Percentiles rank a stretch among this genome's conserved stretches.
Conservation (phyloP, 2,329 filamentous ascomycete species). For the Exophiala xenobiotica region DNA sequence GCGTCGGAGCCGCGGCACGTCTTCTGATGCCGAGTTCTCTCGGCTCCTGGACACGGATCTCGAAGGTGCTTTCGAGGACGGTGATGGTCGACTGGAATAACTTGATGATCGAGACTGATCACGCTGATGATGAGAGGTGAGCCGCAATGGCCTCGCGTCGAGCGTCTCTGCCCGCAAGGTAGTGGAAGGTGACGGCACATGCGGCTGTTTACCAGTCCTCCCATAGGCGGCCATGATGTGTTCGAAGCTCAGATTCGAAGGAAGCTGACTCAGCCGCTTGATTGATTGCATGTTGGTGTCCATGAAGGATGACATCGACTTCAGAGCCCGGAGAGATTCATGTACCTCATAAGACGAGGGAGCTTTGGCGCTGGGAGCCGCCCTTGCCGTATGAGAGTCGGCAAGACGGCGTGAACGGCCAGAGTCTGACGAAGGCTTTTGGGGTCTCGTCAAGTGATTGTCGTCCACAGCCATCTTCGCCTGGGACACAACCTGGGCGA, state of each 20-base stretch:
- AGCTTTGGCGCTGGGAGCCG: conserved; percentile 2
- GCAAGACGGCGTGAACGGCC: conserved; percentile 4
- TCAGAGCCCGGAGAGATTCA: conserved; percentile 12
- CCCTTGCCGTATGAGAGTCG: conserved; percentile 18
- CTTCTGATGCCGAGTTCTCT: conserved; percentile 1
- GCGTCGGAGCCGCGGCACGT: conserved; percentile 6
- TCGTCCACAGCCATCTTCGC: conserved; percentile 12
- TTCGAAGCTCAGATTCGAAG: conserved; percentile 14
- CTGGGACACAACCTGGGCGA: conserved; percentile 19
- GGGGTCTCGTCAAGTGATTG: neutral
- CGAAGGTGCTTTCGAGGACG: too few species aligned
- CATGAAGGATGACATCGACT: conserved; percentile 17
- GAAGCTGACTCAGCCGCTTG: conserved; percentile 20
- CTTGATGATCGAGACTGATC: neutral
- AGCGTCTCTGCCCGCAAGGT: too few species aligned
- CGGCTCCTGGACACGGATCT: too few species aligned
- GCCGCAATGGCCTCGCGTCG: too few species aligned
- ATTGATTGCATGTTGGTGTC: conserved; percentile 14
- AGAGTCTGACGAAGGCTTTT: conserved; percentile 3
- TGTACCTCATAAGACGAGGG: conserved; percentile 16
- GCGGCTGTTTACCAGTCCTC: neutral
- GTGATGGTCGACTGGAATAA: neutral
- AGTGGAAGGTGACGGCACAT: too few species aligned
- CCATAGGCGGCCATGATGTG: conserved; percentile 20
- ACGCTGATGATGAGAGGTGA: neutral